Conservation (phyloP, 768 basidiomycete genomes). For the Gautieria morchelliformis region DNA sequence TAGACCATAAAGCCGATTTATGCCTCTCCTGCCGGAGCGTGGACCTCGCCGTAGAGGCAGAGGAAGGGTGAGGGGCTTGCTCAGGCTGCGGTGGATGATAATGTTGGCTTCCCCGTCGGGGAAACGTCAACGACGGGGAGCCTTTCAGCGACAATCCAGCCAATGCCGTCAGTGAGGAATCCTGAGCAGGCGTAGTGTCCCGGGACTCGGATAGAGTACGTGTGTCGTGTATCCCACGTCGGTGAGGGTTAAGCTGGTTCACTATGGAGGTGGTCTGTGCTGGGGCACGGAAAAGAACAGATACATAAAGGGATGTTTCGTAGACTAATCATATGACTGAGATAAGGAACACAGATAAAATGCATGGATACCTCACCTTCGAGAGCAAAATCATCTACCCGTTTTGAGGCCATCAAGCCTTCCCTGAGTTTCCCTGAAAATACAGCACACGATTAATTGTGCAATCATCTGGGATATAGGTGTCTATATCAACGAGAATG, state of each 20-base stretch:
- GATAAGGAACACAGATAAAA: neutral
- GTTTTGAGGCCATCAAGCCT: conserved; percentile 51
- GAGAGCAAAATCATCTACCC: conserved; percentile 51
- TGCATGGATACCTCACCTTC: conserved; percentile 43
- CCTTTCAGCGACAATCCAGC: too few species aligned
- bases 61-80: neutral
- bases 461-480: neutral
- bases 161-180: too few species aligned
- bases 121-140: neutral
- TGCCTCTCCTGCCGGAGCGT: conserved; percentile 22
- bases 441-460: neutral
- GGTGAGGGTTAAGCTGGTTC: conserved; percentile 42
- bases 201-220: neutral
- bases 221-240: neutral
- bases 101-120: neutral
- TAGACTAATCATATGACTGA: conserved; percentile 37
- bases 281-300: conserved; percentile 46
- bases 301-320: conserved; percentile 61
- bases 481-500: neutral
- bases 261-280: conserved; percentile 55
- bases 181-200: too few species aligned
- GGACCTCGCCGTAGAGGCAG: conserved; percentile 20
- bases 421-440: conserved; percentile 66
- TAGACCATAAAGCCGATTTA: conserved; percentile 7
- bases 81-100: neutral